These are phyloP conservation scores for Globisporangium middletonii DNA, from an alignment of 352 stramenopile genomes.

Conservation along the genomic window DNA sequence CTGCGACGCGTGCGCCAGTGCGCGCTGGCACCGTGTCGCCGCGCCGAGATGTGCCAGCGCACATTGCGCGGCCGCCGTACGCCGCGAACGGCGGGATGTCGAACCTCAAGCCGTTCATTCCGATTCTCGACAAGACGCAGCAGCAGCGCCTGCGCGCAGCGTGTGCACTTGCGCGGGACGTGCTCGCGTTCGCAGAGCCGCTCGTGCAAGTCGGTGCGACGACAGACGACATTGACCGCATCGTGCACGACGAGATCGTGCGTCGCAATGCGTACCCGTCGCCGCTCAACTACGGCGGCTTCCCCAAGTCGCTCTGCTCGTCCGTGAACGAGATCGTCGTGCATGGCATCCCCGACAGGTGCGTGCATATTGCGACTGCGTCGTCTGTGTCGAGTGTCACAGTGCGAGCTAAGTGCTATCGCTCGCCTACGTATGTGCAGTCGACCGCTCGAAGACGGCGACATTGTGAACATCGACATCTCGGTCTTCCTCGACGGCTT, in stretches of 20 bases:
- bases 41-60: constrained; percentile 33
- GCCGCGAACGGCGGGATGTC: constrained; percentile 59
- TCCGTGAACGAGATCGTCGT: constrained; percentile 97
- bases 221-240: constrained; percentile 92
- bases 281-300: constrained; percentile 91
- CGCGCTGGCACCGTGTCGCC: constrained; percentile 45
- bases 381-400: neutral
- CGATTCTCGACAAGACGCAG: constrained; percentile 62
- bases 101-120: constrained; percentile 63
- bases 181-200: constrained; percentile 68
- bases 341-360: constrained; percentile 95
- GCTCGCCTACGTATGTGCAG: constrained; percentile 9
- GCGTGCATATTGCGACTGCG: neutral
- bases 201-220: constrained; percentile 80
- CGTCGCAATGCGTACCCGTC: constrained; percentile 81
- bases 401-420: neutral
- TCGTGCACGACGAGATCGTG: constrained; percentile 91
- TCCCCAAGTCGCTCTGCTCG: constrained; percentile 94
- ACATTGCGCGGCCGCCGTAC: constrained; percentile 62
- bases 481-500: constrained; percentile 92
- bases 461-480: constrained; percentile 97
- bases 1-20: constrained; percentile 30
- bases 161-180: constrained; percentile 68
- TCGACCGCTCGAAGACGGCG: constrained; percentile 82
- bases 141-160: constrained; percentile 61